Evolutionary conservation across 2,329 filamentous ascomycete genomes (phyloP), one percentile per base, ranked within the genome.

Genomic region (Mariannaea sp.): DNA sequence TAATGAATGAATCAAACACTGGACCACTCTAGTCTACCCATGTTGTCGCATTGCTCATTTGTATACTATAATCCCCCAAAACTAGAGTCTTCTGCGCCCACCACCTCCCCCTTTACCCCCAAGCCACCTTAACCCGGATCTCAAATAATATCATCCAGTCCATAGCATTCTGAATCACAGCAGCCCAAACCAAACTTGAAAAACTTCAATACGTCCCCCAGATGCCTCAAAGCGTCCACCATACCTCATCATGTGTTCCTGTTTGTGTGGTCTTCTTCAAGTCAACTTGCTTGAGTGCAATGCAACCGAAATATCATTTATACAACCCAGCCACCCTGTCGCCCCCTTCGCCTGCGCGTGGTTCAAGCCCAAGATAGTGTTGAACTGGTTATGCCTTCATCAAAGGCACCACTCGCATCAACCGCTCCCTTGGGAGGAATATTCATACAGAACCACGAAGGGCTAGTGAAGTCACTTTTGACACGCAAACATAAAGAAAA

Each of bases 361-460:
- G 60, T 60, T 54, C 51, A 45, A 51, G 49, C 49, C 52, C 43
- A 49, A 46, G 16, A 50, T 49, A 53, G 48, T 55, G 56, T 53
- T 51, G 49, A 48, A 49, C 50, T 47, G 27, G 52, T 51, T 43
- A 51, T 39, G 43, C 41, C 56, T 47, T 36, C 45, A 38, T 39
- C 42, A 46, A 35, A 56, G 58, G 48, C 57, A 48, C 47, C 49
- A 48, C 55, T 24, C 38, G 22, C 36, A 55, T 58, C 53, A 45
- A 58, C 56, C 58, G 53, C 55, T 58, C 36, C 45, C 41, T 42
- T 54, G 48, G 57, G 56, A 59, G 60, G 53, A 48, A 61, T 68
- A 63, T 57, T 68, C 62, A 55, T 68, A 68, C 66, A 68, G 42
- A 60, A 58, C 56, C 44, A 51, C 53, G 50, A 59, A 61, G 53